These are phyloP conservation scores for Vigna reflexopilosa DNA, from an alignment of 306 rosid species.

Conservation along the genomic window DNA sequence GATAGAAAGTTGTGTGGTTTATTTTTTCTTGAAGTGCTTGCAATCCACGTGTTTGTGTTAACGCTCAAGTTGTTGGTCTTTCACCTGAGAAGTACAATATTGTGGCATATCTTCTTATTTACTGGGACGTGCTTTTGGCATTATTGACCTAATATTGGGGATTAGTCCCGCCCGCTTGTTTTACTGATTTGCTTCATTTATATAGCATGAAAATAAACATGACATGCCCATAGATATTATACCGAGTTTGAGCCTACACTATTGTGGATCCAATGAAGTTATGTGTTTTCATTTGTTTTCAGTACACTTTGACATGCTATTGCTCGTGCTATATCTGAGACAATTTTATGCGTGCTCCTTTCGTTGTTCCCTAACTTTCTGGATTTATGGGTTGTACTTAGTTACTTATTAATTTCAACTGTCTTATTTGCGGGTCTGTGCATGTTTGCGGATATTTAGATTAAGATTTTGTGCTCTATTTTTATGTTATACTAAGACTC, in stretches of 20 bases:
- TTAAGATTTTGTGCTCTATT: not conserved
- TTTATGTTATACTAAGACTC: constrained; percentile 53
- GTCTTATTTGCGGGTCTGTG: constrained; percentile 8
- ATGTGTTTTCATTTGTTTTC: not conserved
- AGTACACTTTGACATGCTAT: not conserved
- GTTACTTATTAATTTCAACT: not conserved
- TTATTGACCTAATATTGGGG: not conserved
- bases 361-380: not conserved
- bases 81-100: not conserved
- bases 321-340: not conserved
- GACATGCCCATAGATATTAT: not conserved
- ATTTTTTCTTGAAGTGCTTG: not conserved
- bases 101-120: not conserved
- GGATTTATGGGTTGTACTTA: not conserved
- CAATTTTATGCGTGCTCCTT: constrained; percentile 5
- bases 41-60: not conserved
- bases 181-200: constrained; percentile 33
- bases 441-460: not conserved
- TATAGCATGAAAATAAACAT: constrained; percentile 8
- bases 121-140: not conserved
- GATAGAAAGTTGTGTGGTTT: not conserved
- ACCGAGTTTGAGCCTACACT: not conserved
- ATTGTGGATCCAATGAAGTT: not conserved
- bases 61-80: not conserved
- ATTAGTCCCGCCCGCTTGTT: not conserved